Conservation (phyloP, 2,329 filamentous ascomycete genomes). For the Nectriaceae sp. region DNA sequence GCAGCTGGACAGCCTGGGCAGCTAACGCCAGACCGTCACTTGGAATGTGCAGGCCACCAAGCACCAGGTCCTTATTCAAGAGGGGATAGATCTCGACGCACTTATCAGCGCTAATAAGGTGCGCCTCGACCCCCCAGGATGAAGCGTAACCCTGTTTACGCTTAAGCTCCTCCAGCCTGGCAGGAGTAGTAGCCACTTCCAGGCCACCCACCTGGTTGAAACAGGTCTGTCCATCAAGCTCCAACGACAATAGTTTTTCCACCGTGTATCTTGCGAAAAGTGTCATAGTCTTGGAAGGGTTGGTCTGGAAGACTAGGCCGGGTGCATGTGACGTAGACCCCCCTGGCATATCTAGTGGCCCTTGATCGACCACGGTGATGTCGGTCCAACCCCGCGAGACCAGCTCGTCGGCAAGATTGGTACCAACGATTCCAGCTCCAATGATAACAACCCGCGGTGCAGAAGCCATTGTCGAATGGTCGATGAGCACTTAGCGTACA, state of each 20-base stretch:
- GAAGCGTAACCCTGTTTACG: constrained; percentile 61
- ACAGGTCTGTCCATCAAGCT: constrained; percentile 40
- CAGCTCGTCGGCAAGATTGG: constrained; percentile 66
- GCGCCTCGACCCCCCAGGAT: constrained; percentile 61
- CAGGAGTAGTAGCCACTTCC: constrained; percentile 62
- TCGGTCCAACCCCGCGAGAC: constrained; percentile 62
- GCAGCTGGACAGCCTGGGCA: constrained; percentile 60
- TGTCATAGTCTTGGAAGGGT: constrained; percentile 58
- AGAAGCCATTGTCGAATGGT: constrained; percentile 29
- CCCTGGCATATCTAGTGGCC: constrained; percentile 62
- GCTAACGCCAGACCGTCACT: constrained; percentile 62
- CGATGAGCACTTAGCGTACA: too few species aligned
- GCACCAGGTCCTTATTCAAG: constrained; percentile 52
- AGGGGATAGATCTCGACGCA: constrained; percentile 56
- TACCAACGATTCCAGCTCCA: constrained; percentile 65
- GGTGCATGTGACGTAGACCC: constrained; percentile 68
- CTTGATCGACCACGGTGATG: constrained; percentile 67
- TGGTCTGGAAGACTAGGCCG: constrained; percentile 66
- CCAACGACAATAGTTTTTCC: constrained; percentile 57
- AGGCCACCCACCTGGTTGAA: constrained; percentile 66
- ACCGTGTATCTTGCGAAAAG: constrained; percentile 62
- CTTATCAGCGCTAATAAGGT: constrained; percentile 52
- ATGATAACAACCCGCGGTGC: constrained; percentile 57
- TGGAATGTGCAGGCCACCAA: constrained; percentile 62
- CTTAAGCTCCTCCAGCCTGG: constrained; percentile 61